Evolutionary conservation across 2,329 filamentous ascomycete species (phyloP).

Genomic region (Didymella keratinophila): DNA sequence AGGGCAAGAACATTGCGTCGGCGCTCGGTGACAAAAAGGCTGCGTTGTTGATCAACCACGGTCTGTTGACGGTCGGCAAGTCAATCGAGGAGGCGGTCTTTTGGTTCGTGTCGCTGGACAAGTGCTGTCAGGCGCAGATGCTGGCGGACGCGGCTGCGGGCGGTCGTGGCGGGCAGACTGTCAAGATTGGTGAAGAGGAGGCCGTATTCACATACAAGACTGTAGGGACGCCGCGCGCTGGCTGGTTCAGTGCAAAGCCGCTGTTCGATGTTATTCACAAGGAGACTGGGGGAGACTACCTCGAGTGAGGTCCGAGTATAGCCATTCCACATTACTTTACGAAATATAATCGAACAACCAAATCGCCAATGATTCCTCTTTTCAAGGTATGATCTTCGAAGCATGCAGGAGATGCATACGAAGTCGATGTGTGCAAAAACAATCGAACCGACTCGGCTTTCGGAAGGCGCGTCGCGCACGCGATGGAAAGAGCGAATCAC

Average conservation of each 20-base stretch:
- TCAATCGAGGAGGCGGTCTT: conserved; percentile 62
- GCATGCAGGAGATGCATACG: neutral
- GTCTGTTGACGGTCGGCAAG: conserved; percentile 59
- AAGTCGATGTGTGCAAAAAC: neutral
- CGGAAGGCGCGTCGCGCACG: conserved; percentile 5
- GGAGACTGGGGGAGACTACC: conserved; percentile 65
- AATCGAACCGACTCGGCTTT: neutral
- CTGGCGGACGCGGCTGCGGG: conserved; percentile 64
- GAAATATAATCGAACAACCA: neutral
- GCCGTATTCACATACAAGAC: conserved; percentile 72
- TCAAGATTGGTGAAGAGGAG: conserved; percentile 73
- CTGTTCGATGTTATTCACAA: conserved; percentile 73
- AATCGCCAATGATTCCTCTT: too few species aligned
- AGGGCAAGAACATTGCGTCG: conserved; percentile 61
- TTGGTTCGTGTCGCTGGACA: conserved; percentile 63
- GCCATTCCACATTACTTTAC: neutral
- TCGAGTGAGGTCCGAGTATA: conserved; percentile 48
- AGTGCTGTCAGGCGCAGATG: conserved; percentile 62
- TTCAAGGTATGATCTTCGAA: too few species aligned
- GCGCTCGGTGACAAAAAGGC: conserved; percentile 60
- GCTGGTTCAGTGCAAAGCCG: conserved; percentile 74
- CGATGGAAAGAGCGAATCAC: conserved; percentile 11
- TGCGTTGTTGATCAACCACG: conserved; percentile 63
- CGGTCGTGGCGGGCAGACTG: conserved; percentile 68
- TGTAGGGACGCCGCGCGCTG: conserved; percentile 67